Conservation (phyloP, 805 yeast species). For the Starmera amethionina region DNA sequence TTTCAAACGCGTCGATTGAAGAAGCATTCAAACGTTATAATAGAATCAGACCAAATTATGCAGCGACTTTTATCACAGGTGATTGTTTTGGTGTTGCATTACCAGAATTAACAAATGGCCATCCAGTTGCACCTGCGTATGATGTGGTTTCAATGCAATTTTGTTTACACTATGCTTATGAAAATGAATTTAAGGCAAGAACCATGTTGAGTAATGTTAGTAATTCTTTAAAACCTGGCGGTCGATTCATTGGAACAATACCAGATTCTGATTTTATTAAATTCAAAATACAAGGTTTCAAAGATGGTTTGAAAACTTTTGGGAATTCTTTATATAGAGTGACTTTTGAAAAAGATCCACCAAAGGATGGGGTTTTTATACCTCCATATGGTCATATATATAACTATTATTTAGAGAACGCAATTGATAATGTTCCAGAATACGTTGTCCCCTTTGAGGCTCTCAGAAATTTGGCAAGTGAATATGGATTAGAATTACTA, state of each 20-base stretch:
- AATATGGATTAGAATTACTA: constrained; percentile 64
- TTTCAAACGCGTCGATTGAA: constrained; percentile 76
- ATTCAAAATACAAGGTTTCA: constrained; percentile 47
- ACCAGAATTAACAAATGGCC: constrained; percentile 58
- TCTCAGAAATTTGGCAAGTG: constrained; percentile 74
- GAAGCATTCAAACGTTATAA: constrained; percentile 76
- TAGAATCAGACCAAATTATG: constrained; percentile 49
- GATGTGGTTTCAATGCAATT: constrained; percentile 88
- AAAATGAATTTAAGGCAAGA: constrained; percentile 70
- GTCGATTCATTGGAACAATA: constrained; percentile 85
- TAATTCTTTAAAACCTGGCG: constrained; percentile 68
- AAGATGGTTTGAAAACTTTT: constrained; percentile 51
- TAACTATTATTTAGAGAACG: constrained; percentile 76
- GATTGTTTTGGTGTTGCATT: constrained; percentile 75
- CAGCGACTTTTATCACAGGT: constrained; percentile 82
- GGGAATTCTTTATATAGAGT: constrained; percentile 83
- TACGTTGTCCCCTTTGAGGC: constrained; percentile 92
- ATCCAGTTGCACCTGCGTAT: constrained; percentile 64
- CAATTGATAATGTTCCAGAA: constrained; percentile 94
- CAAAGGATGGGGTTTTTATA: constrained; percentile 62
- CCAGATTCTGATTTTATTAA: constrained; percentile 84
- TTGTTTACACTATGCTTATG: constrained; percentile 92
- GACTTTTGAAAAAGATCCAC: constrained; percentile 68
- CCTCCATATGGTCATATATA: constrained; percentile 80
- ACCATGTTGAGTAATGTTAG: constrained; percentile 67